These are phyloP conservation scores for Komagataella kurtzmanii DNA, from an alignment of 805 yeast genomes.

Conservation along the genomic window DNA sequence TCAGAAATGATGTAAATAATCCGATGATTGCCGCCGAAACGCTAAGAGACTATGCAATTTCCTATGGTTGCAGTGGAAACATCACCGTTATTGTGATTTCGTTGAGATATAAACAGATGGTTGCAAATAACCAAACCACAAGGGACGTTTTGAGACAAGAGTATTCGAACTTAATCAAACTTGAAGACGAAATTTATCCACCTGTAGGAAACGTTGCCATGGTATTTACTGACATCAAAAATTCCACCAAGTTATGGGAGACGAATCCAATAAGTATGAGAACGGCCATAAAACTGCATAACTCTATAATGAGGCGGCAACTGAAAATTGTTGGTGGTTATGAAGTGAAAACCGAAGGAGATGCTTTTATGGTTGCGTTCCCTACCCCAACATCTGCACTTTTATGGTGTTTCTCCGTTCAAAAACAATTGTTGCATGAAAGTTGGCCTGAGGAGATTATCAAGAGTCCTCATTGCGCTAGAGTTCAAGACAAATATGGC, in stretches of 20 bases:
- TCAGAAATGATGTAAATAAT: constrained; percentile 66
- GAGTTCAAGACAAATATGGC: constrained; percentile 49
- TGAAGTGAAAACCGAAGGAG: constrained; percentile 98
- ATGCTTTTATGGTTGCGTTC: constrained; percentile 95
- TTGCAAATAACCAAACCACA: constrained; percentile 14
- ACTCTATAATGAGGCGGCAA: constrained; percentile 87
- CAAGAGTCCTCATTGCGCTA: constrained; percentile 73
- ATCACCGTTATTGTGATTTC: constrained; percentile 72
- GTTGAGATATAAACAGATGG: constrained; percentile 28
- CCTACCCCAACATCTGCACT: constrained; percentile 86
- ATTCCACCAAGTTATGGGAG: constrained; percentile 91
- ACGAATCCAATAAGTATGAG: constrained; percentile 88
- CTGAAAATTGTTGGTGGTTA: constrained; percentile 90
- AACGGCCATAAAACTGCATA: constrained; percentile 90
- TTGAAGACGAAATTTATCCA: constrained; percentile 85
- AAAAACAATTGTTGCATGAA: constrained; percentile 64
- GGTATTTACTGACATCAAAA: constrained; percentile 95
- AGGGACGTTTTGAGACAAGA: constrained; percentile 34
- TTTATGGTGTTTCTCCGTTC: constrained; percentile 91
- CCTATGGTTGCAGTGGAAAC: constrained; percentile 78
- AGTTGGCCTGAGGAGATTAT: constrained; percentile 96
- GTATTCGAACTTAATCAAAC: constrained; percentile 68
- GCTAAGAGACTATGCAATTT: constrained; percentile 84
- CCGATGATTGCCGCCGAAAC: constrained; percentile 90
- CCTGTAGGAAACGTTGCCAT: constrained; percentile 91